Evolutionary conservation across 1,284 basidiomycete genomes (phyloP).

Genomic region (Ganoderma sp.): DNA sequence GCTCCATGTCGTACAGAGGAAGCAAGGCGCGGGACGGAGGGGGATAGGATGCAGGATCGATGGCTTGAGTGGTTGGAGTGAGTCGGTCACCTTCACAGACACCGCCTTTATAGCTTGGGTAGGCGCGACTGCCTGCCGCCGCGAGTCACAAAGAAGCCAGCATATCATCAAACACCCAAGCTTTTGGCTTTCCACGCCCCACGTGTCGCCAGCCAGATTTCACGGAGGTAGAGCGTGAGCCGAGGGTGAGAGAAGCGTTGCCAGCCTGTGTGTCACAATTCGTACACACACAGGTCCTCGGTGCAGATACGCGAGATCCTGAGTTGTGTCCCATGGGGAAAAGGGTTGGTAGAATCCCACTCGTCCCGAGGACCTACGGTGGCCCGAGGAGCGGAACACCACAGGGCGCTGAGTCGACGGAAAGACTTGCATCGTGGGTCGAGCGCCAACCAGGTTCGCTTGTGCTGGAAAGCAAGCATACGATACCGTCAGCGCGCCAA

Average conservation of each 20-base stretch:
- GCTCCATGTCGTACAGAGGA: slow-evolving; percentile 16
- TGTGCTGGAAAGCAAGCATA: background rate
- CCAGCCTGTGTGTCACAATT: slow-evolving; percentile 4
- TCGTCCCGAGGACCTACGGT: background rate
- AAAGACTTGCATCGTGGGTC: slow-evolving; percentile 15
- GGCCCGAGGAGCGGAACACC: background rate
- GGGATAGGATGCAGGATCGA: slow-evolving; percentile 4
- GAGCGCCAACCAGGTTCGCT: slow-evolving; percentile 10
- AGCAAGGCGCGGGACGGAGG: background rate
- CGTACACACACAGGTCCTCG: background rate
- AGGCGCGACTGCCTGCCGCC: slow-evolving; percentile 20
- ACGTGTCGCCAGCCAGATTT: slow-evolving; percentile 11
- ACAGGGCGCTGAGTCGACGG: slow-evolving; percentile 5
- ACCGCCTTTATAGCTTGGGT: slow-evolving; percentile 21
- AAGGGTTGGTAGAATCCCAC: background rate
- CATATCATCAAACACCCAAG: slow-evolving; percentile 11
- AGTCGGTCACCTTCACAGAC: slow-evolving; percentile 4
- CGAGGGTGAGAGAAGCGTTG: slow-evolving; percentile 14
- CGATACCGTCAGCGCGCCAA: background rate
- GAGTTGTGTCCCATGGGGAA: background rate
- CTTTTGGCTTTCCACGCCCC: slow-evolving; percentile 23
- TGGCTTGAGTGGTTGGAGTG: background rate
- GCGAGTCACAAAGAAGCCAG: slow-evolving; percentile 20
- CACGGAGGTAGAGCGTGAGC: slow-evolving; percentile 25
- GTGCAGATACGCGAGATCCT: background rate